These are phyloP conservation scores for Odontarrhena argentea DNA, from an alignment of 345 rosid species.

Conservation along the genomic window DNA sequence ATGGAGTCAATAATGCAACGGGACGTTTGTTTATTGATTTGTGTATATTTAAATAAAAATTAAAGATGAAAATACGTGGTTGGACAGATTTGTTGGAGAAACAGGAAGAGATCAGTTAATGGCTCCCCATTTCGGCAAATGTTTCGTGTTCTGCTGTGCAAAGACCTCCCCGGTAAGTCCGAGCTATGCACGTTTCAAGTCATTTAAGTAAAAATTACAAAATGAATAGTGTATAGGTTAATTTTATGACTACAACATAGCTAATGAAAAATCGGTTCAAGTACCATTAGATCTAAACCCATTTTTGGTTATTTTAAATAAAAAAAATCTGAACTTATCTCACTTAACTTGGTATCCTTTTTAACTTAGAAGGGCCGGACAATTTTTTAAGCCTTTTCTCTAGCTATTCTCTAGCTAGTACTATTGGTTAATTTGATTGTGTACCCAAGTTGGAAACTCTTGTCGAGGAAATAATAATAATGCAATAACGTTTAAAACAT, in stretches of 20 bases:
- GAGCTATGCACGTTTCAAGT: neutral
- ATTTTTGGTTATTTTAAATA: neutral
- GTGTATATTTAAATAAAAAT: neutral
- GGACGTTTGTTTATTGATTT: neutral
- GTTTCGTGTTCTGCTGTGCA: conserved; percentile 38
- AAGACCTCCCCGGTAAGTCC: conserved; percentile 39
- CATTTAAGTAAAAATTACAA: no score
- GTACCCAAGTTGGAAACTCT: conserved; percentile 16
- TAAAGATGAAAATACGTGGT: neutral
- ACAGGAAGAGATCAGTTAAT: conserved; percentile 8
- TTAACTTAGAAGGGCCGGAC: neutral
- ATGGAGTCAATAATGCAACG: conserved; percentile 23
- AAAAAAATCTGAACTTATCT: neutral
- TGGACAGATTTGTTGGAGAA: conserved; percentile 27
- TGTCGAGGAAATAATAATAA: conserved; percentile 9
- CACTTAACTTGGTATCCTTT: neutral
- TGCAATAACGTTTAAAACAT: neutral
- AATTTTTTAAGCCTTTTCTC: neutral
- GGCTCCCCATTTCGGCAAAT: conserved; percentile 41
- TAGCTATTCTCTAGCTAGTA: neutral
- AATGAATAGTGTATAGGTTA: no score
- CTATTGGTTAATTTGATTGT: neutral
- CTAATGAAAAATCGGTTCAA: no score
- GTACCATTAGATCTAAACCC: no score
- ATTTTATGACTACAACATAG: neutral